phyloP scores from a whole-genome alignment of 495 filamentous ascomycete genomes.

The Penicillium canescens region DNA sequence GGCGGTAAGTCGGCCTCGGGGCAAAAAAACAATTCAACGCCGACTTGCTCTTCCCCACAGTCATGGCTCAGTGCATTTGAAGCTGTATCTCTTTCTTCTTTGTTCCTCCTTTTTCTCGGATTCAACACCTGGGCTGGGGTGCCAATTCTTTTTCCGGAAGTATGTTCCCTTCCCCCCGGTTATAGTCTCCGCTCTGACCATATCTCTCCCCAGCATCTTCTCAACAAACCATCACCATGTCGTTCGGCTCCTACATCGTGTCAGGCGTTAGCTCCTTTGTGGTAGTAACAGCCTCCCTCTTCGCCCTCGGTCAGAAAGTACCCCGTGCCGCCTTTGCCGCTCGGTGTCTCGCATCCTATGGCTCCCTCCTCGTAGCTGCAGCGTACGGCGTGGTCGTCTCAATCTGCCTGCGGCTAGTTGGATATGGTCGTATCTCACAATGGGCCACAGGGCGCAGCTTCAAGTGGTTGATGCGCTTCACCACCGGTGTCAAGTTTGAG shows the following conservation, averaged over 20 bases:
- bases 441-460: conserved; percentile 82
- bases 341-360: conserved; percentile 70
- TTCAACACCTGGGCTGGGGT: background rate
- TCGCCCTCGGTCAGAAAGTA: conserved; percentile 55
- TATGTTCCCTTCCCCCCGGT: background rate
- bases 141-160: background rate
- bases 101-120: background rate
- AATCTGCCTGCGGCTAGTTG: conserved; percentile 67
- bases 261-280: conserved; percentile 57
- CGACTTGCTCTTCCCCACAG: conserved; percentile 8
- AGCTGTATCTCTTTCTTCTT: background rate
- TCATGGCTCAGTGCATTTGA: conserved; percentile 7
- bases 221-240: conserved; percentile 32
- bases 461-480: conserved; percentile 73
- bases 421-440: conserved; percentile 75
- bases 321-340: conserved; percentile 66
- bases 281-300: conserved; percentile 56
- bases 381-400: conserved; percentile 77
- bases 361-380: conserved; percentile 63
- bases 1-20: conserved; percentile 9
- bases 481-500: conserved; percentile 78
- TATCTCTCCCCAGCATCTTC: conserved; percentile 1
- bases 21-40: conserved; percentile 11
- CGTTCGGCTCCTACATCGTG: conserved; percentile 44
- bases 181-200: background rate